Evolutionary conservation across 768 basidiomycete genomes (phyloP), one percentile per base, ranked within the genome.

Genomic region (Termitomyces sp.): DNA sequence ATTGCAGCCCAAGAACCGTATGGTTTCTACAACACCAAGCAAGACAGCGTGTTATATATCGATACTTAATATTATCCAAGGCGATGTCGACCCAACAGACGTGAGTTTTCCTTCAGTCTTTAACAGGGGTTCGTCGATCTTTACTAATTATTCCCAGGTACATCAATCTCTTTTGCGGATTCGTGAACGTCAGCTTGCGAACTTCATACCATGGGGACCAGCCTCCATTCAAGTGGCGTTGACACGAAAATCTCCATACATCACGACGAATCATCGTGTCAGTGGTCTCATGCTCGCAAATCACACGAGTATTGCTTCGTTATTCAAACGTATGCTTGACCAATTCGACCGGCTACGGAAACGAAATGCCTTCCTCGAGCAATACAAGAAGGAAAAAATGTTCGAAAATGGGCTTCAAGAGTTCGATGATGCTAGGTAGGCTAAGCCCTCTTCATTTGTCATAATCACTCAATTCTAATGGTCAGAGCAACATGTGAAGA

Each of bases 141-240:
- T 20, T 33, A 55, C 13, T 7, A 42, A 20, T 42, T 39, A 52
- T 55, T 58, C 7, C 36, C 42, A 97, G 95, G 93, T 97, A 11
- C 97, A 99, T 71, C 96, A 98, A 85, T 96, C 95, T 9, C 81
- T 99, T 22, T 84, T 99, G 28, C 89, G 97, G 11, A 98, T 99
- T 67, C 89, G 97, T 45, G 97, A 99, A 75, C 86, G 97, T 32
- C 93, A 97, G 68, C 81, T 98, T 28, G 97, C 97, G 16, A 96
- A 92, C 70, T 98, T 99, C 73, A 98, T 99, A 64, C 97, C 97
- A 7, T 99, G 97, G 97, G 97, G 97, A 13, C 97, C 97, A 0
- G 96, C 96, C 5, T 96, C 94, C 39, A 96, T 97, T 68, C 97
- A 99, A 75, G 96, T 99, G 7, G 96, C 97, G 6, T 77, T 98